Evolutionary conservation across 2,329 filamentous ascomycete genomes (phyloP), one percentile per base, ranked within the genome.

Genomic region (Cadophora luteo-olivacea): DNA sequence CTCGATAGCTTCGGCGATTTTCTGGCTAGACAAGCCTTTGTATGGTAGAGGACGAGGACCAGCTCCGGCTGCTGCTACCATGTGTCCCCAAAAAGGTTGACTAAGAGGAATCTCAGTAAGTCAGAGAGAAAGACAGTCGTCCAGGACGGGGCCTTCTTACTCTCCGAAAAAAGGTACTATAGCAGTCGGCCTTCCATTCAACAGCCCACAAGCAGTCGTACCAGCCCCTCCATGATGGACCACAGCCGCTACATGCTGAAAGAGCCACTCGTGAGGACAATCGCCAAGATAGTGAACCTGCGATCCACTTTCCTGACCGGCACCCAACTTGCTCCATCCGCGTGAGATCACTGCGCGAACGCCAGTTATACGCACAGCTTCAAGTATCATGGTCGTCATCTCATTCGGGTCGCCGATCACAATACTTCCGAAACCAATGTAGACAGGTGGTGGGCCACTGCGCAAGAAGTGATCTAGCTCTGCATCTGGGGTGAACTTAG

Each of bases 1-100:
- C 24, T 69, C 66, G 16, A 82, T 81, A 4, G 77, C 79, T 61
- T 78, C 75, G 16, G 80, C 77, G 4, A 83, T 76, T 19, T 75
- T 79, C 24, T 79, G 73, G 1, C 67, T 72, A 7, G 72, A 77
- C 0, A 83, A 75, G 22, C 73, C 68, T 70, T 79, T 80, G 65
- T 80, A 76, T 0, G 79, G 78, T 6, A 81, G 78, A 0, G 81
- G 78, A n/a, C 76, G 61, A 11, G 80, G 81, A 2, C 82, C 82
- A 6, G 81, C 82, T n/a, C 81, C 81, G 2, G 80, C 80, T 32
- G 74, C 72, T 2, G 77, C 77, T 1, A 83, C 77, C 80, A 82
- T 82, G 12, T 77, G 73, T 12, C 79, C 81, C 81, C 82, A 83
- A 68, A 83, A 83, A n/a, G 80, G 80, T 70, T 83, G 82, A 51